Percentiles rank a stretch among this genome's conserved stretches.
Conservation (phyloP, 306 rosid species). For the Trichosanthes truncata region DNA sequence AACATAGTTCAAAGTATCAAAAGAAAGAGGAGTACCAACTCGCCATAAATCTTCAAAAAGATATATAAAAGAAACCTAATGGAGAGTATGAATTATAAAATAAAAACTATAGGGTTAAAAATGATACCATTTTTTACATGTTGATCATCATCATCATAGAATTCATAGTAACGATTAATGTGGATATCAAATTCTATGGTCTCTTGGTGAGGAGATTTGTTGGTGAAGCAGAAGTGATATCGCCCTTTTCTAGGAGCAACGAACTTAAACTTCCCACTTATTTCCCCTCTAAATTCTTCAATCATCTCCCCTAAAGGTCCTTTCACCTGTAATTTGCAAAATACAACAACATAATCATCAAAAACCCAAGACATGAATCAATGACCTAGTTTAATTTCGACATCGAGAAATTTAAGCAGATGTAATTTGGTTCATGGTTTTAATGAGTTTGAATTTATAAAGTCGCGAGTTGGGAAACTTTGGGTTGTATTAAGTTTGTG, state of each 20-base stretch:
- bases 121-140: neutral
- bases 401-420: too few relatives aligned
- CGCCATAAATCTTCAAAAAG: neutral
- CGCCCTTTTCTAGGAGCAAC: neutral
- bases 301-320: neutral
- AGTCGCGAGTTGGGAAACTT: too few relatives aligned
- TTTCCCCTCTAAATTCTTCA: neutral
- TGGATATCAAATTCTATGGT: neutral
- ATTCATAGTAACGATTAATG: neutral
- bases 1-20: too few relatives aligned
- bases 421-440: too few relatives aligned
- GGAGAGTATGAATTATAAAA: neutral
- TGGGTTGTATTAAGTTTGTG: too few relatives aligned
- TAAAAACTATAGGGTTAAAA: neutral
- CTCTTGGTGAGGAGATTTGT: neutral
- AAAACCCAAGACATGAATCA: neutral
- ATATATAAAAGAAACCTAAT: too few relatives aligned
- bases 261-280: neutral
- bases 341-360: neutral
- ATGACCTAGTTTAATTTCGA: neutral
- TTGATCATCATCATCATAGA: neutral
- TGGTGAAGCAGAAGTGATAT: neutral
- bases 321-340: neutral
- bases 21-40: neutral
- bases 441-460: too few relatives aligned